Conservation (phyloP, 2,329 filamentous ascomycete genomes). For the Sclerotinia minor region DNA sequence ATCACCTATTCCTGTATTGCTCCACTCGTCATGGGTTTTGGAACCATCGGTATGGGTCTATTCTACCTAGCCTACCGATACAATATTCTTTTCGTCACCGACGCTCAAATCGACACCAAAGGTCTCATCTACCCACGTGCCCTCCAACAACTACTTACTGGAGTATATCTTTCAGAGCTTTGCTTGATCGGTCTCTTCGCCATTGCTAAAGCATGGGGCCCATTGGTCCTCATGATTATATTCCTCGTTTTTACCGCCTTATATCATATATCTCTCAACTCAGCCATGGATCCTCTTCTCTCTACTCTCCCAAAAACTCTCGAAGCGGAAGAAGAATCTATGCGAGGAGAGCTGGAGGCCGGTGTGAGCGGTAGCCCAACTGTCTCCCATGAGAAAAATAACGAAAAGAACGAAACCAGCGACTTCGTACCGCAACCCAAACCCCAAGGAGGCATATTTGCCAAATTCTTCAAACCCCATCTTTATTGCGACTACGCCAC, state of each 20-base stretch:
- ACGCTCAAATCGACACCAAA: conserved; percentile 81
- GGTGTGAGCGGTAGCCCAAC: conserved; percentile 25
- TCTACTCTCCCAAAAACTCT: conserved; percentile 78
- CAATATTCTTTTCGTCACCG: conserved; percentile 84
- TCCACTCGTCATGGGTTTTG: conserved; percentile 80
- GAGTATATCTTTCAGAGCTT: conserved; percentile 78
- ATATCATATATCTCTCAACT: conserved; percentile 72
- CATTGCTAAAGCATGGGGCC: conserved; percentile 65
- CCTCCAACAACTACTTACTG: conserved; percentile 79
- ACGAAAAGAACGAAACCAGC: conserved; percentile 15
- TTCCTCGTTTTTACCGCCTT: conserved; percentile 74
- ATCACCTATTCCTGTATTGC: conserved; percentile 86
- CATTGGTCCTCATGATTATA: conserved; percentile 72
- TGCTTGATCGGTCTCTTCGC: conserved; percentile 85
- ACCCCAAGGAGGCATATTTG: conserved; percentile 56
- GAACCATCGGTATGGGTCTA: conserved; percentile 71
- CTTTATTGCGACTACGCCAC: conserved; percentile 70
- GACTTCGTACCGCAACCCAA: conserved; percentile 44
- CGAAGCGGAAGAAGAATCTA: conserved; percentile 55
- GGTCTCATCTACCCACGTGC: conserved; percentile 86
- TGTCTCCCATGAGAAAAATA: conserved; percentile 34
- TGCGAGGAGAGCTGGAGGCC: conserved; percentile 32
- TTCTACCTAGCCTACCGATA: conserved; percentile 90
- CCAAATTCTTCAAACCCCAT: conserved; percentile 76
- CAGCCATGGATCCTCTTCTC: conserved; percentile 73